Base-by-base conservation (phyloP, 2,329 filamentous ascomycete genomes). In the Falciphora oryzae region DNA sequence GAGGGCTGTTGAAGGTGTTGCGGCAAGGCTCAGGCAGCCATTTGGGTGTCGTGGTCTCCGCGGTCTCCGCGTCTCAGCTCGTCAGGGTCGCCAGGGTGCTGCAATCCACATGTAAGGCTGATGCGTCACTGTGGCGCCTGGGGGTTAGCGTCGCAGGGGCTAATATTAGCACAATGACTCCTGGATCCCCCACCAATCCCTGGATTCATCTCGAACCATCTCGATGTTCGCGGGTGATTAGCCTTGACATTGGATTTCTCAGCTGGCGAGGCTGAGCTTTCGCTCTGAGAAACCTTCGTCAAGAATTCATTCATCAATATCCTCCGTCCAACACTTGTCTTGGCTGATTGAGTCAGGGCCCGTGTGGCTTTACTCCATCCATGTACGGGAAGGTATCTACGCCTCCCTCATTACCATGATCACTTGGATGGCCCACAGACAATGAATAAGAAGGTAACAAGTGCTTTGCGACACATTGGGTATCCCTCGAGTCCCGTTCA, bases 31-130 rank as follows among this genome's bases (percentile, higher is more conserved):
- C 44, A 53, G 44, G 44, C 44, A 53, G 44, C 44, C 18, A 53
- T 53, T 53, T 53, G 44, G 44, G n/a, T 53, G 44, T 53, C 44
- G 44, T 53, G 44, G 44, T 53, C 44, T 53, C 44, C n/a, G 44
- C 44, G 44, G 44, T 10, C 22, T 53, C 44, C 22, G 44, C 44
- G 44, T 25, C 44, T 53, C 44, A 6, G 44, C 44, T 53, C 44
- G 7, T 25, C 44, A 53, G 38, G 16, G 44, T 53, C 44, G 22
- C n/a, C 44, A 53, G 44, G 44, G 22, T 53, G 32, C 32, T 29
- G n/a, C 44, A 53, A 22, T 53, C 44, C 44, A 53, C 44, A 53
- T 4, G 22, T 53, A 53, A 53, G 44, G 44, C 44, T 53, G 44
- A 25, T 53, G 44, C 44, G 44, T 53, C 44, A 53, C 44, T 25